Evolutionary conservation across 805 yeast species (phyloP).

Genomic region (Cyberlindnera maritima): DNA sequence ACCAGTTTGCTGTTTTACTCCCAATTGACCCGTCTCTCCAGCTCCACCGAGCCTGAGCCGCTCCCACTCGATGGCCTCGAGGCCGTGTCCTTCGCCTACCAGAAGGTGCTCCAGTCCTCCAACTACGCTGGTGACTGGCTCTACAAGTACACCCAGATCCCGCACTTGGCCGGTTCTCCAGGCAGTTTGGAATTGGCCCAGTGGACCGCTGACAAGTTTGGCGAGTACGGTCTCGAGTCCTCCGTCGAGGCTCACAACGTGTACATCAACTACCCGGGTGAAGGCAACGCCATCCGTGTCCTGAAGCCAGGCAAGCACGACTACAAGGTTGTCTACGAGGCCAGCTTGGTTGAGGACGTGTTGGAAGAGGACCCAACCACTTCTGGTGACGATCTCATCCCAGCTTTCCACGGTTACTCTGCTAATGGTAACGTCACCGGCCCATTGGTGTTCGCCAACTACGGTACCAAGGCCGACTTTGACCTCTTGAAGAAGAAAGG

Average conservation of each 20-base stretch:
- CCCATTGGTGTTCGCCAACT: slow-evolving; percentile 62
- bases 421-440: slow-evolving; percentile 76
- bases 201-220: slow-evolving; percentile 58
- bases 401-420: slow-evolving; percentile 75
- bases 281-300: slow-evolving; percentile 45
- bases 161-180: slow-evolving; percentile 59
- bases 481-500: slow-evolving; percentile 43
- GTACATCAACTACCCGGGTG: slow-evolving; percentile 62
- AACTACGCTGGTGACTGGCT: slow-evolving; percentile 53
- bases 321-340: slow-evolving; percentile 39
- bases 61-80: slow-evolving; percentile 6
- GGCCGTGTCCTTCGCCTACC: slow-evolving; percentile 18
- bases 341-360: slow-evolving; percentile 51
- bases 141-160: slow-evolving; percentile 45
- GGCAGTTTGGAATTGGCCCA: slow-evolving; percentile 43
- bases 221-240: slow-evolving; percentile 56
- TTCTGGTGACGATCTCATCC: slow-evolving; percentile 45
- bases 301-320: slow-evolving; percentile 23
- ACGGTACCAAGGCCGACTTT: slow-evolving; percentile 63
- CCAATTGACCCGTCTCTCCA: not conserved
- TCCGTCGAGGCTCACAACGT: slow-evolving; percentile 56
- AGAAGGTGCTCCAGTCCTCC: slow-evolving; percentile 25
- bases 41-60: not conserved
- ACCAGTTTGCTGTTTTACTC: not conserved
- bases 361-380: slow-evolving; percentile 49